Conservation (phyloP, 331 rosid genomes). For the Pyracantha coccinea region DNA sequence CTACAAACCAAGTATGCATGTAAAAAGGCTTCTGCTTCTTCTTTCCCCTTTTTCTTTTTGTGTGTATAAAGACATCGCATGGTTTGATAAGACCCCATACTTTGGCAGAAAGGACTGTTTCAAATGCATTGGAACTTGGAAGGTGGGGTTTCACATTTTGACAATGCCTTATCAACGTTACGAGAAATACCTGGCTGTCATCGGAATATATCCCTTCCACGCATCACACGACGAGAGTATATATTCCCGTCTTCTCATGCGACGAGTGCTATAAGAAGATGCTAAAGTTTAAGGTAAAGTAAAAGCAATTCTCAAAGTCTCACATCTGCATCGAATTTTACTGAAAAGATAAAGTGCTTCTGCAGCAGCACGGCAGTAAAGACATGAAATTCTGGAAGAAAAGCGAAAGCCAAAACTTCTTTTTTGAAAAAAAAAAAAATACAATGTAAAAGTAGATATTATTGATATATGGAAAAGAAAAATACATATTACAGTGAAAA, state of each 20-base stretch:
- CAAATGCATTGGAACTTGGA: not conserved
- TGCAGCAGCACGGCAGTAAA: constrained; percentile 4
- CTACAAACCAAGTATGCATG: not conserved
- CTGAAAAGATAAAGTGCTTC: constrained; percentile 15
- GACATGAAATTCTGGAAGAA: constrained; percentile 5
- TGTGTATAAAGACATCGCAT: not conserved
- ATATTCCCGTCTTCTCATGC: too few species aligned
- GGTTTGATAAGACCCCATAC: not conserved
- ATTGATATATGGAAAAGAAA: constrained; percentile 14
- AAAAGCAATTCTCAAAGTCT: constrained; percentile 10
- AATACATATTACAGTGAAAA: constrained; percentile 16
- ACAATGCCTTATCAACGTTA: not conserved
- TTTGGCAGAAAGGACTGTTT: not conserved
- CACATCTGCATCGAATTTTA: not conserved
- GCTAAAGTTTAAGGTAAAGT: not conserved
- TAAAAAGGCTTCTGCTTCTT: constrained; percentile 1
- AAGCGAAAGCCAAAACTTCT: constrained; percentile 12
- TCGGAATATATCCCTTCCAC: too few species aligned
- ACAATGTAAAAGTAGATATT: constrained; percentile 8
- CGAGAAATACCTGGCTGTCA: not conserved
- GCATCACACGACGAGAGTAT: not conserved
- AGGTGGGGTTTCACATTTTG: not conserved
- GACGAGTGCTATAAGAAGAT: not conserved
- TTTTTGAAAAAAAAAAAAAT: not conserved
- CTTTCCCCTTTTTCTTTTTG: not conserved